Conservation (phyloP, 441 rosid genomes). For the Eruca vesicaria region DNA sequence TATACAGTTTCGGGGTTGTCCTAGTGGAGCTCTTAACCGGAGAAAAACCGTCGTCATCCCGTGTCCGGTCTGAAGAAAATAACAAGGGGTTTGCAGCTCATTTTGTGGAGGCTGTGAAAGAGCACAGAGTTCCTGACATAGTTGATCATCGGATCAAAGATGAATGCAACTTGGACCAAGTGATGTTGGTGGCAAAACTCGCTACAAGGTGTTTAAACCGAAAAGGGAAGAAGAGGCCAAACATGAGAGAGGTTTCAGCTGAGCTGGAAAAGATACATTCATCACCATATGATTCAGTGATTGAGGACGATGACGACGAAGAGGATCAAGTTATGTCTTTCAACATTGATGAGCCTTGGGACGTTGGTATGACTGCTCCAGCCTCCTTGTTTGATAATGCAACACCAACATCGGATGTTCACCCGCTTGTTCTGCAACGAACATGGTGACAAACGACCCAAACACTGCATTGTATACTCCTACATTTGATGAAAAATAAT, state of each 20-base stretch:
- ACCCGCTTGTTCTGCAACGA: background rate
- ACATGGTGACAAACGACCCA: background rate
- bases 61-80: background rate
- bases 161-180: background rate
- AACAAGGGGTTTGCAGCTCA: background rate
- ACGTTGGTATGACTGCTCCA: background rate
- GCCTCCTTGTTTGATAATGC: background rate
- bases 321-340: background rate
- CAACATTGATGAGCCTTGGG: background rate
- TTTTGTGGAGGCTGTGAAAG: background rate
- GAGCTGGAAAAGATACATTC: constrained; percentile 16
- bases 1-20: background rate
- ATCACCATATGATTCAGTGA: background rate
- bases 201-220: constrained; percentile 21
- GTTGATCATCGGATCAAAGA: background rate
- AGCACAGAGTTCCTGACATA: background rate
- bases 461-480: background rate
- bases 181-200: background rate
- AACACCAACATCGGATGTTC: background rate
- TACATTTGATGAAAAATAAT: no score
- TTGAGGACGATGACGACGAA: background rate
- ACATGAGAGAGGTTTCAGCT: constrained; percentile 33
- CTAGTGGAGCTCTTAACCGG: background rate
- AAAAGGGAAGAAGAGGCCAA: constrained; percentile 32
- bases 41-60: background rate